Evolutionary conservation across 2,329 filamentous ascomycete species (phyloP).

Genomic region (Scortechinia acanthostroma): DNA sequence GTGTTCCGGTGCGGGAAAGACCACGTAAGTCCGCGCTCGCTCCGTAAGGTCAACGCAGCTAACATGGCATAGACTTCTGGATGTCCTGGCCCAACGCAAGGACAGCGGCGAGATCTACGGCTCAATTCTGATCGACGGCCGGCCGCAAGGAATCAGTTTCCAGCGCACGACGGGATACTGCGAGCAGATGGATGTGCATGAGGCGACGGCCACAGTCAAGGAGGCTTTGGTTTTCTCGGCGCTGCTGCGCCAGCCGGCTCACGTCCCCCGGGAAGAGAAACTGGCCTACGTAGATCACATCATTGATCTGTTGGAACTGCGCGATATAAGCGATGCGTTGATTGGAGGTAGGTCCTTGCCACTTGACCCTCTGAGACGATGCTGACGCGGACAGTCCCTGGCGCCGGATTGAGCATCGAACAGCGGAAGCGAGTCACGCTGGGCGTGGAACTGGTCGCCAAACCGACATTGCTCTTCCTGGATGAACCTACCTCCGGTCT

Average conservation of each 20-base stretch:
- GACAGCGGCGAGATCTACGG: constrained; percentile 52
- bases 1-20: constrained; percentile 59
- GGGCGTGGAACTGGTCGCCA: constrained; percentile 63
- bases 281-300: constrained; percentile 61
- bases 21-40: constrained; percentile 28
- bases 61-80: constrained; percentile 34
- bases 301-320: constrained; percentile 56
- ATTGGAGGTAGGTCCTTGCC: constrained; percentile 33
- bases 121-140: constrained; percentile 58
- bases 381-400: constrained; percentile 9
- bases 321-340: constrained; percentile 57
- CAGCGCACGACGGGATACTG: constrained; percentile 63
- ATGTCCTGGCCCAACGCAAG: constrained; percentile 61
- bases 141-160: constrained; percentile 48
- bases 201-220: constrained; percentile 56
- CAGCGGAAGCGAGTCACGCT: constrained; percentile 61
- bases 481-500: constrained; percentile 54
- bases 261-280: constrained; percentile 49
- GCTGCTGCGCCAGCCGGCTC: constrained; percentile 49
- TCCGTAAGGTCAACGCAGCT: neutral
- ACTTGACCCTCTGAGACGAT: constrained; percentile 47
- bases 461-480: constrained; percentile 59
- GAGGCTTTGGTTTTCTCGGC: constrained; percentile 66
- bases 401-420: constrained; percentile 37
- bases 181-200: constrained; percentile 64